These are phyloP conservation scores for Botryotinia calthae DNA, from an alignment of 2,329 filamentous ascomycete genomes.

Conservation along the genomic window DNA sequence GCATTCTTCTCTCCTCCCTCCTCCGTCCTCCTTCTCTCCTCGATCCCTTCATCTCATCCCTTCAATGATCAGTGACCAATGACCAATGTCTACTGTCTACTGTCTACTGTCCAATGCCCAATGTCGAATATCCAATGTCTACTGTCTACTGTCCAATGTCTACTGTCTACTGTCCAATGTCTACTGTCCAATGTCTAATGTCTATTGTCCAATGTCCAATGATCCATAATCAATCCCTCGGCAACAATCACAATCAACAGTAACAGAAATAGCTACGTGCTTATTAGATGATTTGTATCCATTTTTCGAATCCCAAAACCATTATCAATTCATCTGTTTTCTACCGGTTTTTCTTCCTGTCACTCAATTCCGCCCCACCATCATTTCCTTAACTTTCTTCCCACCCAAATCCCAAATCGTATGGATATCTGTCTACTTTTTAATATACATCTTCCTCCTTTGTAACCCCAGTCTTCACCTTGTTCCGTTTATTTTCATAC, in stretches of 20 bases:
- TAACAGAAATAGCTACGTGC: not conserved
- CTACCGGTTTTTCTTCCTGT: not conserved
- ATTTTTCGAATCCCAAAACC: not conserved
- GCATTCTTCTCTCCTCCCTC: not conserved
- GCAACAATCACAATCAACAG: not conserved
- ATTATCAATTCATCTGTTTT: not conserved
- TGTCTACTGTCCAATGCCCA: too few relatives aligned
- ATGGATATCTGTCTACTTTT: not conserved
- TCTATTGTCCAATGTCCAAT: not conserved
- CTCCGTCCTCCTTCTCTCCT: not conserved
- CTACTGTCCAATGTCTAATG: too few relatives aligned
- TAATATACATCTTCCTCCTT: not conserved
- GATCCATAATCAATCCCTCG: not conserved
- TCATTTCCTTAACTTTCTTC: constrained; percentile 4
- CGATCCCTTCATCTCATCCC: not conserved
- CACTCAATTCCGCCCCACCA: constrained; percentile 13
- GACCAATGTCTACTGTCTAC: not conserved
- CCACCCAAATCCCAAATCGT: not conserved
- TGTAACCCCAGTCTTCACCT: not conserved
- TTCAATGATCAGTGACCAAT: too few relatives aligned
- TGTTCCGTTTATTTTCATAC: not conserved
- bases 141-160: not conserved
- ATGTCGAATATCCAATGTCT: not conserved
- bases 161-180: too few relatives aligned
- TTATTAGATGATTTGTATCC: not conserved